Evolutionary conservation across 495 filamentous ascomycete species (phyloP).

Genomic region (Penicillium mononematosum): DNA sequence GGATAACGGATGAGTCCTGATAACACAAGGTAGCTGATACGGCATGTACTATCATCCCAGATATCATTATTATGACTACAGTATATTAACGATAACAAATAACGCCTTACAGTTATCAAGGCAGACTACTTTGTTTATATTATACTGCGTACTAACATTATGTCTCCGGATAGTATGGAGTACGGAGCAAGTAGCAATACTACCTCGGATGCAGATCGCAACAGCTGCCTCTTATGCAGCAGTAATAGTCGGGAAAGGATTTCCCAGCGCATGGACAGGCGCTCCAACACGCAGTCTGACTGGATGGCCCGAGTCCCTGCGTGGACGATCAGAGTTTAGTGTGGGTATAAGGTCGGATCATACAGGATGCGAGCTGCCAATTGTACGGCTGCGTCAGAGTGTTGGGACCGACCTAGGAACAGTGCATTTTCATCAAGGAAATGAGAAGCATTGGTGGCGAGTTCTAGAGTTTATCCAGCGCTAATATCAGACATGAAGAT

Average conservation of each 20-base stretch:
- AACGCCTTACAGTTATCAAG: not conserved
- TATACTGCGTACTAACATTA: not conserved
- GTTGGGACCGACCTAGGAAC: constrained; percentile 9
- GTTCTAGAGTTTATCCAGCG: constrained; percentile 8
- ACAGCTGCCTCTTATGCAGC: not conserved
- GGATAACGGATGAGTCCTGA: constrained; percentile 1
- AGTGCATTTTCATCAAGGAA: constrained; percentile 5
- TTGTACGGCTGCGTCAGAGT: not conserved
- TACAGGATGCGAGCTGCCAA: constrained; percentile 12
- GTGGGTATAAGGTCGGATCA: constrained; percentile 12
- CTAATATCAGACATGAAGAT: constrained; percentile 16
- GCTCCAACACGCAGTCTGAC: constrained; percentile 13
- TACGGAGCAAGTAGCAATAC: not conserved
- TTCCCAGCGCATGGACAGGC: not conserved
- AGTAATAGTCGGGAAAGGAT: not conserved
- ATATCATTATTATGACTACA: not conserved
- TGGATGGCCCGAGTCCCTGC: constrained; percentile 17
- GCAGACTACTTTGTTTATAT: not conserved
- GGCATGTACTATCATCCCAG: not conserved
- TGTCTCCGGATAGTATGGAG: not conserved
- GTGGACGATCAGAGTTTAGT: constrained; percentile 18
- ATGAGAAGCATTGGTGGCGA: constrained; percentile 8
- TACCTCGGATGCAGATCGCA: constrained; percentile 4
- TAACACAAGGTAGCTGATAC: constrained; percentile 1
- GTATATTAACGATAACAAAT: not conserved